A percentile compares a stretch with the other conserved stretches of the same genome.
phyloP scores from a whole-genome alignment of 495 filamentous ascomycete genomes.

The Choiromyces venosus region DNA sequence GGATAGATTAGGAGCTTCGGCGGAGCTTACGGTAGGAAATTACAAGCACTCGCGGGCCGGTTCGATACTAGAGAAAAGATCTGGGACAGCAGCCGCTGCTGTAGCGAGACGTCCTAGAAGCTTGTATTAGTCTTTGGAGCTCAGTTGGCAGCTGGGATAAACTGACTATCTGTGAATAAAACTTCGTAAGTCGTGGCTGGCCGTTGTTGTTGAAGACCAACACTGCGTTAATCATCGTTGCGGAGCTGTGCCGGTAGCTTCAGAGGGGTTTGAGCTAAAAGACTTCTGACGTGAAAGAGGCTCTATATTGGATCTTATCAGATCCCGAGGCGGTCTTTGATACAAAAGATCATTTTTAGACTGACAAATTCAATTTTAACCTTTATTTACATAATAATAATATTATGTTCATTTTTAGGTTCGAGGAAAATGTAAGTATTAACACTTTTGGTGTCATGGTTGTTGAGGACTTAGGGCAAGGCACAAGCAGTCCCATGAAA shows the following conservation, averaged over 20 bases:
- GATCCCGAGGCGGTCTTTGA: not conserved
- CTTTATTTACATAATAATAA: not conserved
- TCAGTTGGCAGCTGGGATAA: conserved; percentile 6
- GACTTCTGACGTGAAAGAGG: conserved; percentile 8
- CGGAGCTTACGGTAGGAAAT: conserved; percentile 61
- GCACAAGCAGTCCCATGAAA: conserved; percentile 31
- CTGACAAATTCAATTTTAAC: not conserved
- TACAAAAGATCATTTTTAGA: not conserved
- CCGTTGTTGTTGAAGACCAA: conserved; percentile 98
- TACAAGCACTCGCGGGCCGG: conserved; percentile 81
- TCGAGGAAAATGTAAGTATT: not conserved
- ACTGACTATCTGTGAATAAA: conserved; percentile 93
- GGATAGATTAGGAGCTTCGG: conserved; percentile 44
- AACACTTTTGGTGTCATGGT: not conserved
- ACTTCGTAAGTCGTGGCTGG: conserved; percentile 93
- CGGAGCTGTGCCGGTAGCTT: conserved; percentile 7
- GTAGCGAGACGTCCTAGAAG: conserved; percentile 47
- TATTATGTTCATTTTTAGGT: not conserved
- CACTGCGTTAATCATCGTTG: conserved; percentile 93
- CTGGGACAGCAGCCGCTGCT: conserved; percentile 92
- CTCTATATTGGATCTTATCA: conserved; percentile 31
- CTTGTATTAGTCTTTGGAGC: conserved; percentile 20
- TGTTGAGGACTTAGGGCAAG: conserved; percentile 18
- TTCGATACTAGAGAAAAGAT: conserved; percentile 96
- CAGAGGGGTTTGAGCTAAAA: not conserved